Conservation (phyloP, 495 filamentous ascomycete species). For the Aspergillus campestris region DNA sequence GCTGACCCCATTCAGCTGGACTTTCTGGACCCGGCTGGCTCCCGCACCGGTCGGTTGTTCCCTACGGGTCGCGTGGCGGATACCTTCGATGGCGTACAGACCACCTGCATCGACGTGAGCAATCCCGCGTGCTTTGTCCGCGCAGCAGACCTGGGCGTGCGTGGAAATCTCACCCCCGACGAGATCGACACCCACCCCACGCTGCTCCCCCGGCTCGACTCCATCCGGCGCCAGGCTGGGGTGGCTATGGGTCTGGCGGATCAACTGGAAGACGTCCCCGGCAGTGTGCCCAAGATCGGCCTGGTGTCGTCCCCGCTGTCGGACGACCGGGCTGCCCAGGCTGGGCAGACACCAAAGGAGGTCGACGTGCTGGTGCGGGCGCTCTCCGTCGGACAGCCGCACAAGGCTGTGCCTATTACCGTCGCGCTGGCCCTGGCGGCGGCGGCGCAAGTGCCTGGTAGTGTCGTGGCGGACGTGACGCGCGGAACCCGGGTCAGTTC, state of each 20-base stretch:
- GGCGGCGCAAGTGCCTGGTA: slow-evolving; percentile 41
- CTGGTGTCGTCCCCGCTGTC: slow-evolving; percentile 40
- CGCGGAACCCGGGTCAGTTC: slow-evolving; percentile 5
- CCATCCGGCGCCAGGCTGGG: slow-evolving; percentile 52
- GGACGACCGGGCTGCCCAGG: slow-evolving; percentile 8
- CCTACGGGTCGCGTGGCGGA: slow-evolving; percentile 56
- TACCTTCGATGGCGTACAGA: slow-evolving; percentile 41
- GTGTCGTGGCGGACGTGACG: slow-evolving; percentile 17
- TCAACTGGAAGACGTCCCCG: slow-evolving; percentile 32
- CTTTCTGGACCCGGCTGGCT: slow-evolving; percentile 59
- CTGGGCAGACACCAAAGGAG: slow-evolving; percentile 13
- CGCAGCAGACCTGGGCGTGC: slow-evolving; percentile 42
- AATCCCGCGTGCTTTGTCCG: slow-evolving; percentile 61
- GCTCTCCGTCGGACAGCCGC: slow-evolving; percentile 41
- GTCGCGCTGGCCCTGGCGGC: slow-evolving; percentile 46
- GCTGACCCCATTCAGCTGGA: slow-evolving; percentile 49
- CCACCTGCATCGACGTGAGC: slow-evolving; percentile 53
- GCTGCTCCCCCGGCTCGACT: slow-evolving; percentile 47
- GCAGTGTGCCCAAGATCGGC: slow-evolving; percentile 60
- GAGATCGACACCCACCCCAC: slow-evolving; percentile 38
- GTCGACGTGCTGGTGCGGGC: slow-evolving; percentile 39
- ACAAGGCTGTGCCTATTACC: slow-evolving; percentile 48
- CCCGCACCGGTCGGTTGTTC: slow-evolving; percentile 55
- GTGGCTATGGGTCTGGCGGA: slow-evolving; percentile 53
- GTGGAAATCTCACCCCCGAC: slow-evolving; percentile 43